phyloP scores from a whole-genome alignment of 2,329 filamentous ascomycete genomes.

The Emydomyces testavorans region DNA sequence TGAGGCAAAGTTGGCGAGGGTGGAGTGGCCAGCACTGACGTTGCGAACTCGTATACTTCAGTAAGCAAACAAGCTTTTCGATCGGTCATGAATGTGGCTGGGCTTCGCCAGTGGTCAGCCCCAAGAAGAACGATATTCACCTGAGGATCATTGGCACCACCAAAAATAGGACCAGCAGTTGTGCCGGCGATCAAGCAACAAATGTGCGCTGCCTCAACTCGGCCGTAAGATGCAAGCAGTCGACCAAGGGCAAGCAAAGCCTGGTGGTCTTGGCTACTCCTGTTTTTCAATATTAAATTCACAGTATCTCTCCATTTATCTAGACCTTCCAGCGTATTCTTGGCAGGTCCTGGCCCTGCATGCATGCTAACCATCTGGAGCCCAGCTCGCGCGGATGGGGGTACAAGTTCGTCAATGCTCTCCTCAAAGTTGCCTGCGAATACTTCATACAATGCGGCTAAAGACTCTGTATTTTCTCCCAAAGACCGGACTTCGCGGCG shows the following conservation, averaged over 20 bases:
- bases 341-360: slow-evolving; percentile 47
- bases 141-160: slow-evolving; percentile 69
- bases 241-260: slow-evolving; percentile 71
- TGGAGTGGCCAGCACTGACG: slow-evolving; percentile 55
- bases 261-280: slow-evolving; percentile 64
- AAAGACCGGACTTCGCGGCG: slow-evolving; percentile 82
- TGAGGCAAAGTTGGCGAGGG: slow-evolving; percentile 58
- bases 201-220: slow-evolving; percentile 82
- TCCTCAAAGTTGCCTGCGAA: slow-evolving; percentile 91
- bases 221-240: slow-evolving; percentile 71
- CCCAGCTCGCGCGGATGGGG: slow-evolving; percentile 79
- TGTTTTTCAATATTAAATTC: slow-evolving; percentile 73
- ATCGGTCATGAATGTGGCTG: slow-evolving; percentile 63
- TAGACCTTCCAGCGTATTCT: slow-evolving; percentile 69
- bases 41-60: slow-evolving; percentile 86
- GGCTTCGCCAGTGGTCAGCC: slow-evolving; percentile 62
- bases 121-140: slow-evolving; percentile 74
- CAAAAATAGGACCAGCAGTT: slow-evolving; percentile 48
- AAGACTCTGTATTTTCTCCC: slow-evolving; percentile 68
- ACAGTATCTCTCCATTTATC: slow-evolving; percentile 93
- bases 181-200: slow-evolving; percentile 80
- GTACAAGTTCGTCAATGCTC: slow-evolving; percentile 89
- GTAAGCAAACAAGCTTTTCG: slow-evolving; percentile 84
- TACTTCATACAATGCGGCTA: slow-evolving; percentile 85
- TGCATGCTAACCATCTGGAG: slow-evolving; percentile 76